Base-by-base conservation (phyloP, 371 early-diverging fungal genomes). In the Apophysomyces sp. region DNA sequence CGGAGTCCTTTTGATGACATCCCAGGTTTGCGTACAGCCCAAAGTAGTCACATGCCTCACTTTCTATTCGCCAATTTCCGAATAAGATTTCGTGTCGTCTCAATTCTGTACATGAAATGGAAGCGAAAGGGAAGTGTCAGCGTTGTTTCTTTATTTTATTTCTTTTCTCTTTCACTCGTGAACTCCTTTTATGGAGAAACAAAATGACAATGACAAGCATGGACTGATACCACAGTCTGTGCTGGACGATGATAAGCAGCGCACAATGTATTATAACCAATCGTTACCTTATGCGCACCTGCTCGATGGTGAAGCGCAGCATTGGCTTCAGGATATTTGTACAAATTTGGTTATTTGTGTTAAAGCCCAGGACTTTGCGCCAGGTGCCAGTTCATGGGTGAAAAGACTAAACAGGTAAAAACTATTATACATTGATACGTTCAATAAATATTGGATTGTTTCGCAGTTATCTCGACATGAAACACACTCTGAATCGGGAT, bases 381-480 rank as follows among this genome's bases (percentile, higher is more conserved):
- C 82, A 3, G 89, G 89, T 11, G 76, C 76, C 32, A 54, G 78
- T 29, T 62, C 72, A 56, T 89, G 88, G 88, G 79, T 81, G 15
- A 83, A 79, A 66, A 81, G 80, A 21, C 61, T 89, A 32, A 73
- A 72, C 54, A 77, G 77, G 88, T 88, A 79, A 55, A 73, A 18
- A 26, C n/a, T n/a, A n/a, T 21, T 13, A 18, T 32, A 52, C 15
- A 58, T 11, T 7, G 27, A 16, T 2, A 44, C 31, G 8, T 36
- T 31, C 26, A 28, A 58, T 36, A 49, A 16, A 44, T 3, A 24
- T 28, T 26, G 26, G 44, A 52, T 28, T 32, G 34, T 4, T 32
- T 11, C 44, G 3, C 68, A 86, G 86, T 52, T 87, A 86, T 57
- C 69, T 89, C 34, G 89, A 89, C 57, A 73, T 92, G 61, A 87